Evolutionary conservation across 176 grass and related monocot genomes (phyloP), one percentile per base, ranked within the genome.

Genomic region (Carex scoparia): DNA sequence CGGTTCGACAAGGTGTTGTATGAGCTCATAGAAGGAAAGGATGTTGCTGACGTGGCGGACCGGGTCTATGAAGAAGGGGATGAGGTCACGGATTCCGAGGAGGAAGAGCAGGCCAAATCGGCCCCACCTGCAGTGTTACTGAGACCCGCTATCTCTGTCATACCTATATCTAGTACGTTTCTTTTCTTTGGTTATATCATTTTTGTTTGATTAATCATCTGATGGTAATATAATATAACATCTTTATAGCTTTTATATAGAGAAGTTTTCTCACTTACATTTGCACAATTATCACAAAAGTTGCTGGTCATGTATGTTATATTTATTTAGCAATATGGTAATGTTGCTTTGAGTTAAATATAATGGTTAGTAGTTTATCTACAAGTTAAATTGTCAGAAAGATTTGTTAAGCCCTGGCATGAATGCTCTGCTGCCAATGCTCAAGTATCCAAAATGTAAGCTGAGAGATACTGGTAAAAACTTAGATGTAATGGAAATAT

Each of bases 131-230:
- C 32, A 61, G 55, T 61, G 55, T 40, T 37, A 13, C n/a, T 18
- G 2, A 61, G 79, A 44, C 79, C 79, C 10, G 63, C 81, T 55
- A 33, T 83, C n/a, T 83, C 63, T 28, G 62, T 67, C 19, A 83
- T 83, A 16, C 81, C 81, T 64, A 83, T 83, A 31, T 83, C 81
- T 4, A 69, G 81, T 83, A 69, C 30, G 27, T 18, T 78, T 56
- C 51, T 54, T 77, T 67, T 68, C 1, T 83, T 7, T 80, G 27
- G 13, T 59, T 40, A 8, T 74, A 46, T 74, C 37, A 74, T 15
- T 63, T 63, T 62, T 64, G 19, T 68, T 48, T 83, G 32, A 56
- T 81, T 81, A 33, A 46, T 81, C 48, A 46, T 19, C 13, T 46
- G 2, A 51, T 54, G 46, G 4, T 74, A 74, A 31, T 32, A 15